Evolutionary conservation across 192 early-diverging fungal species (phyloP), one percentile per base, ranked within the genome.

Genomic region (Thamnidium elegans): DNA sequence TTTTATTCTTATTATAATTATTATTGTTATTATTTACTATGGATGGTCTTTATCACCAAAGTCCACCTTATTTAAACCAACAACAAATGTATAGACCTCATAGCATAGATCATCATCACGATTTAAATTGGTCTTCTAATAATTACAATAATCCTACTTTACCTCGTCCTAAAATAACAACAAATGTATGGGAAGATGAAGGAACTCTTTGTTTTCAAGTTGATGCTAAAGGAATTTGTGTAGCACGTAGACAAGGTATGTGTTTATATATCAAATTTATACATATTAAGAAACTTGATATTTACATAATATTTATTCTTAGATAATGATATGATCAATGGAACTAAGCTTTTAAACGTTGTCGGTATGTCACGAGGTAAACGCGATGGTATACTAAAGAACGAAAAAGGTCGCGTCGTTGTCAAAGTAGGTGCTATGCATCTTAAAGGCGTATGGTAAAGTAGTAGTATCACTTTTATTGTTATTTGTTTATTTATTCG

Each of bases 281-380:
- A 17, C 19, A 34, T 32, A 55, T 55, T 56, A 39, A 39, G n/a
- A 39, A 39, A 1, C 19, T 36, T 42, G 23, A 26, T n/a, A 47
- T 60, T 53, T 67, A 46, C 26, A 51, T 39, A 48, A 32, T 50
- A 48, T 62, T 14, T 43, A 34, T 44, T 59, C 65, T 65, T 79
- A 88, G 91, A 92, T 67, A 90, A 92, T 70, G 80, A 91, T 59
- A 91, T 90, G 87, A 86, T 91, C 32, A 91, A 93, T 67, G 90
- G 91, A 48, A 93, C 91, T 13, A 93, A 93, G 74, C 78, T 93
- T 42, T 77, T 93, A 31, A 93, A 93, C 65, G 88, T 93, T 20
- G 87, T 86, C 9, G 89, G 89, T 56, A 91, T 93, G 89, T 89
- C 91, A 62, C 87, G 91, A 20, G 91, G 91, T 52, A 91, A 90